Percentiles rank a stretch among this genome's conserved stretches.
These are phyloP conservation scores for Eimeria necatrix DNA, from an alignment of 169 alveolate genomes.

Conservation along the genomic window DNA sequence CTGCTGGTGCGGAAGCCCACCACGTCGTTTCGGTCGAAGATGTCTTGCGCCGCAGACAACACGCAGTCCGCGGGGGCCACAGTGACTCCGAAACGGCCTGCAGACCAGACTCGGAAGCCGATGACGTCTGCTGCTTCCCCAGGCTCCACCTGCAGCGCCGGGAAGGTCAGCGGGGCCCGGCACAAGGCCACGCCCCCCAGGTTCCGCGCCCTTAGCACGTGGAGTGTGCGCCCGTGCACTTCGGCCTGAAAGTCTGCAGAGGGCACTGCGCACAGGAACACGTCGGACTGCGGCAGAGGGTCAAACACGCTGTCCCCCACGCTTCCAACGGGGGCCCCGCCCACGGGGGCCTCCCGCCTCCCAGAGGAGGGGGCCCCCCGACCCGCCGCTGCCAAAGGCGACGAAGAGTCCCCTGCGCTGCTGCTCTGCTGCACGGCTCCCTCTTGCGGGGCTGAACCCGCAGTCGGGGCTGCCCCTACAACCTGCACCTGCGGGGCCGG, in stretches of 20 bases:
- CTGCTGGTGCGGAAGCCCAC: slow-evolving; percentile 92
- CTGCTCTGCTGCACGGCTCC: neutral
- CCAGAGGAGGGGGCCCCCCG: neutral
- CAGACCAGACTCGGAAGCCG: slow-evolving; percentile 89
- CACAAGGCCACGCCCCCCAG: slow-evolving; percentile 94
- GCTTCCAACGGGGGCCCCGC: neutral
- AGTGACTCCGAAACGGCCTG: slow-evolving; percentile 95
- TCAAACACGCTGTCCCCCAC: slow-evolving; percentile 21
- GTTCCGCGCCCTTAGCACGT: slow-evolving; percentile 87
- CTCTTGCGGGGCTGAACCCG: neutral
- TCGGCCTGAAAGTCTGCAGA: slow-evolving; percentile 89
- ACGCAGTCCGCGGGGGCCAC: slow-evolving; percentile 95
- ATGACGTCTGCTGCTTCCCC: slow-evolving; percentile 87
- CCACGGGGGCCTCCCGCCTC: neutral
- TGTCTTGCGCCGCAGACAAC: slow-evolving; percentile 90
- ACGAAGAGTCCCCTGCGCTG: neutral
- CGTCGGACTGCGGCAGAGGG: slow-evolving; percentile 73
- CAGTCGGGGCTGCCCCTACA: neutral
- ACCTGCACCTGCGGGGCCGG: neutral
- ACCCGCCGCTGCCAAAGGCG: neutral
- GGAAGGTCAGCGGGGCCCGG: slow-evolving; percentile 92
- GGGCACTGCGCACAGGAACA: slow-evolving; percentile 87
- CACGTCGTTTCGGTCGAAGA: slow-evolving; percentile 94
- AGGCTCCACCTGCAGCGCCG: slow-evolving; percentile 83
- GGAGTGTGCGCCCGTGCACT: slow-evolving; percentile 86